Conservation (phyloP, 2,329 filamentous ascomycete genomes). For the Fusarium hostae region DNA sequence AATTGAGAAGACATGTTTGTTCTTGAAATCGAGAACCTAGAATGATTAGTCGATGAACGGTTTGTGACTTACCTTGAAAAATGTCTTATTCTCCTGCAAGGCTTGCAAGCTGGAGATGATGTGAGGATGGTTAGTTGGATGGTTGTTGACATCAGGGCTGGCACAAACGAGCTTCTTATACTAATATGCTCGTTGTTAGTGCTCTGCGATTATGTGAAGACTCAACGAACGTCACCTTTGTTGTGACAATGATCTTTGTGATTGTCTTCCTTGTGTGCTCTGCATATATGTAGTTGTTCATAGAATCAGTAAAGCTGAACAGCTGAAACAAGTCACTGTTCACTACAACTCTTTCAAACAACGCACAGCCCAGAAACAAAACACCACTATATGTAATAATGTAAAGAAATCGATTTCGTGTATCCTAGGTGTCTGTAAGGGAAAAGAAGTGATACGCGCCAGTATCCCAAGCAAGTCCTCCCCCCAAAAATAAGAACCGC, state of each 20-base stretch:
- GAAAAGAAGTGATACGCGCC: background rate
- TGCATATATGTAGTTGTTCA: slow-evolving; percentile 1
- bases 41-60: background rate
- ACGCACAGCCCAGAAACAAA: background rate
- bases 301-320: background rate
- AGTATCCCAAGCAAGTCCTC: background rate
- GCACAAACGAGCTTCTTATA: slow-evolving; percentile 4
- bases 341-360: background rate
- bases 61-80: slow-evolving; percentile 4
- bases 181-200: background rate
- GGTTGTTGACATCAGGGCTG: background rate
- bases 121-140: background rate
- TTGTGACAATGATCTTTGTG: background rate
- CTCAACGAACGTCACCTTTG: background rate
- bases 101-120: background rate
- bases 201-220: background rate
- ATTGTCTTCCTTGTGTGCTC: background rate
- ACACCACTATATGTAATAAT: background rate
- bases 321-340: background rate
- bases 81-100: background rate
- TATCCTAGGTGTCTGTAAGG: slow-evolving; percentile 7
- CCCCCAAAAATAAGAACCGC: slow-evolving; percentile 5
- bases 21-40: background rate
- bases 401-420: slow-evolving; percentile 13
- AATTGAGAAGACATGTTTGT: slow-evolving; percentile 13